These are phyloP conservation scores for Nevesoporus exiguus DNA, from an alignment of 768 basidiomycete species.

Conservation along the genomic window DNA sequence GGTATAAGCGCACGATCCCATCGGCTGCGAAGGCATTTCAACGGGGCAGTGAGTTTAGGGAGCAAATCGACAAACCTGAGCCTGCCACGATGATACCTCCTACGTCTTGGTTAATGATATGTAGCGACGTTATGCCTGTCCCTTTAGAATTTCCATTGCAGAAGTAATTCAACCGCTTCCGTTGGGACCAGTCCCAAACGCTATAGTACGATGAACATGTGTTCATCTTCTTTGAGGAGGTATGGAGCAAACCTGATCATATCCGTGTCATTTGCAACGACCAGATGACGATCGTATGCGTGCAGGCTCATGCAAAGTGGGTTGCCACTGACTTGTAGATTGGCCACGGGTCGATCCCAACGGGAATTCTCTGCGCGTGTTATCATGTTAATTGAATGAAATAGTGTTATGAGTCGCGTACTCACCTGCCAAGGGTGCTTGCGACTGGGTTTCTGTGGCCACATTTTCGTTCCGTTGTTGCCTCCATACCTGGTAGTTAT, in stretches of 20 bases:
- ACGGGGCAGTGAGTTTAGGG: neutral
- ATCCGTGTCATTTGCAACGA: slow-evolving; percentile 81
- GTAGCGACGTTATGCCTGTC: slow-evolving; percentile 80
- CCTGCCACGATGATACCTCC: slow-evolving; percentile 86
- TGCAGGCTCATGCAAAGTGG: slow-evolving; percentile 86
- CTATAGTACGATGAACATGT: slow-evolving; percentile 37
- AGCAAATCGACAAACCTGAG: slow-evolving; percentile 54
- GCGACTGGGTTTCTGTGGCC: slow-evolving; percentile 60
- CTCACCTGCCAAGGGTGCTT: slow-evolving; percentile 75
- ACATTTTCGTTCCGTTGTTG: slow-evolving; percentile 86
- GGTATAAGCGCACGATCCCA: slow-evolving; percentile 85
- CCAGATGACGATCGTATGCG: slow-evolving; percentile 85
- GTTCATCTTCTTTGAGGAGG: neutral
- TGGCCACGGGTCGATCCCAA: slow-evolving; percentile 75
- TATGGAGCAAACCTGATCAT: slow-evolving; percentile 64
- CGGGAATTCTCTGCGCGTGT: slow-evolving; percentile 46
- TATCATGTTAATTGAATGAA: neutral
- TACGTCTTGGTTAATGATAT: slow-evolving; percentile 94
- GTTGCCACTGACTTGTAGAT: slow-evolving; percentile 53
- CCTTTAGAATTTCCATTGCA: slow-evolving; percentile 84
- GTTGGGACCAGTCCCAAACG: slow-evolving; percentile 92
- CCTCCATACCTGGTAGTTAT: slow-evolving; percentile 95
- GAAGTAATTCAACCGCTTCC: slow-evolving; percentile 76
- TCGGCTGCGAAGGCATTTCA: slow-evolving; percentile 57
- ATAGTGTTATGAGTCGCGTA: neutral